A percentile compares a stretch with the other conserved stretches of the same genome.
phyloP scores from a whole-genome alignment of 2,329 filamentous ascomycete species.

The Ustulina deusta region DNA sequence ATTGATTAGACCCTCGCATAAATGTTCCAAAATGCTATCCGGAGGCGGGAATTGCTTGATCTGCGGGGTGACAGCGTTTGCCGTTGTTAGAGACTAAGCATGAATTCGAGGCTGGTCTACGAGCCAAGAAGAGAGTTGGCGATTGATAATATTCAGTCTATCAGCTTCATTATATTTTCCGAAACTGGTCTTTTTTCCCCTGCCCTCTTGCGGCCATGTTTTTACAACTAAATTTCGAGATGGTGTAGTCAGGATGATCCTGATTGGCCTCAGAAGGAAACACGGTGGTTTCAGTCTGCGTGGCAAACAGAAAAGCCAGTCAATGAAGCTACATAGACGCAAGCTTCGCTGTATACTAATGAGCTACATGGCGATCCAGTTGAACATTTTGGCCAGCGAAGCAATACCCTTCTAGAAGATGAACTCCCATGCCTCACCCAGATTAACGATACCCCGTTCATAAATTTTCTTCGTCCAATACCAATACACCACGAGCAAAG shows the following conservation, averaged over 20 bases:
- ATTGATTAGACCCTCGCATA: too few relatives aligned
- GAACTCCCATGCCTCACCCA: too few relatives aligned
- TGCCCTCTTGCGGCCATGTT: not conserved
- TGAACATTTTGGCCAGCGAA: too few relatives aligned
- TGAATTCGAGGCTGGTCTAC: not conserved
- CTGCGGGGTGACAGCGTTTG: too few relatives aligned
- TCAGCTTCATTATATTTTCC: not conserved
- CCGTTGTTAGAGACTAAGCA: not conserved
- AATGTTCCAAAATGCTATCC: too few relatives aligned
- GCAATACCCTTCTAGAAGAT: too few relatives aligned
- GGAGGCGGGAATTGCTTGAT: too few relatives aligned
- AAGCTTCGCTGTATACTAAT: not conserved
- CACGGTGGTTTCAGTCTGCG: not conserved
- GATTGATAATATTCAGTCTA: not conserved
- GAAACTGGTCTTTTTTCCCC: not conserved
- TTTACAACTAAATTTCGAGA: not conserved
- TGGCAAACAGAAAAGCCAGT: slow-evolving; percentile 6
- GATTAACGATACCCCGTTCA: too few relatives aligned
- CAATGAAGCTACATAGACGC: not conserved
- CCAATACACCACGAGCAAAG: too few relatives aligned
- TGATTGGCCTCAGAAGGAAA: slow-evolving; percentile 9
- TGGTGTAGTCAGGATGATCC: not conserved
- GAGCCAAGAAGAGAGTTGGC: not conserved
- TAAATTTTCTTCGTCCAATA: too few relatives aligned
- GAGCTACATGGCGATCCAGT: too few relatives aligned